Percentiles rank a stretch among this genome's conserved stretches.
phyloP scores from a whole-genome alignment of 331 rosid genomes.

The Quercus tomentella region DNA sequence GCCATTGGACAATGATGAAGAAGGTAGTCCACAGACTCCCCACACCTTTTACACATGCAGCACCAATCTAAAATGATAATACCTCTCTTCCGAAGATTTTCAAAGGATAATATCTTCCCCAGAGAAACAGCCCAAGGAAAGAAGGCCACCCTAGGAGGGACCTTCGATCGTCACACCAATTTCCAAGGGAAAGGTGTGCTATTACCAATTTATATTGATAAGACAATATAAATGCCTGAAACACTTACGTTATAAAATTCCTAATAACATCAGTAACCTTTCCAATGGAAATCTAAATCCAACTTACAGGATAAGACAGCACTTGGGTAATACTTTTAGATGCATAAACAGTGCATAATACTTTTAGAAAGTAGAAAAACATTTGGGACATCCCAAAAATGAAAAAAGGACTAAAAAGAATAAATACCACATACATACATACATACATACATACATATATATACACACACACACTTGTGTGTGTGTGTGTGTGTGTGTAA shows the following conservation, averaged over 20 bases:
- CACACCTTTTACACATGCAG: not conserved
- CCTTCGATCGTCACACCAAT: too few relatives aligned
- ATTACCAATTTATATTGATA: too few relatives aligned
- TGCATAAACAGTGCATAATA: not conserved
- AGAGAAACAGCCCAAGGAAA: too few relatives aligned
- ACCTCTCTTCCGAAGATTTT: too few relatives aligned
- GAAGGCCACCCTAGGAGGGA: too few relatives aligned
- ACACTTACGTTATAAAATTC: not conserved
- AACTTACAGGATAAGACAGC: not conserved
- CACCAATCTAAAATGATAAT: too few relatives aligned
- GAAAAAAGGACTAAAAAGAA: not conserved
- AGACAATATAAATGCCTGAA: too few relatives aligned
- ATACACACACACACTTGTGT: fast-evolving
- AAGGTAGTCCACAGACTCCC: not conserved
- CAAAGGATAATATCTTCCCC: too few relatives aligned
- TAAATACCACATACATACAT: not conserved
- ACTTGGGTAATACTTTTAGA: too few relatives aligned
- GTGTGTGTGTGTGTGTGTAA: not conserved
- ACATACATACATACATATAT: too few relatives aligned
- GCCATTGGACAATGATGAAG: too few relatives aligned
- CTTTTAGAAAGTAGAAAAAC: not conserved
- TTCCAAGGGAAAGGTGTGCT: too few relatives aligned
- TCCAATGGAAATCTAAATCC: not conserved
- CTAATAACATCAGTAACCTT: not conserved
- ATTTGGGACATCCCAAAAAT: not conserved